Base-by-base conservation (phyloP, 2,329 filamentous ascomycete species). In the Fusarium sp. region DNA sequence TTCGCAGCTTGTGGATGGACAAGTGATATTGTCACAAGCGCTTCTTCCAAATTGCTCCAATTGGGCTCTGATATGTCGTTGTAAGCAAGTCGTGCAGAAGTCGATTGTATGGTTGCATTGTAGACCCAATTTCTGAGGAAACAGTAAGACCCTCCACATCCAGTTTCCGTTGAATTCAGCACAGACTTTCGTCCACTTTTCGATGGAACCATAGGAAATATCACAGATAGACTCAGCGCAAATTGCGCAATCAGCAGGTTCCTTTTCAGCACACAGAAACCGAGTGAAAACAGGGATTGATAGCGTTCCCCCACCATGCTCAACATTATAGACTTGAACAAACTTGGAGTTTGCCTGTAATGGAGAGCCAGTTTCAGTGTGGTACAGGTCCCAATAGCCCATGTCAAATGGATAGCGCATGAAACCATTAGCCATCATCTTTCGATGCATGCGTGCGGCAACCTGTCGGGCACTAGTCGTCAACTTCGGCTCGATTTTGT, bases 81-180 rank as follows among this genome's bases (percentile, higher is more conserved):
- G 43, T 8, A 65, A 14, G 30, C 61, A 65, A 8, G 16, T 10
- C 0, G 46, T 65, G 27, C 64, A 67, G 27, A 67, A 65, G 16
- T 61, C 55, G 16, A 67, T 64, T 5, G 34, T 30, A 40, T 67
- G 64, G 12, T 10, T 53, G 15, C 64, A 67, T 4, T 38, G 20
- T 16, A 24, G 18, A n/a, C 42, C 29, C 8, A 67, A 24, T 22
- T 64, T 67, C 8, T 56, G 42, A 3, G 56, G 61, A 30, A 68
- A 61, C 16, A 52, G 14, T 6, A 67, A 49, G 20, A 67, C 38
- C 24, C 25, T 67, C 64, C 64, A 67, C 32, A 60, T 67, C 64
- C 64, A 67, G n/a, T 67, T 51, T 6, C 60, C 60, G 11, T 53
- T 25, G 27, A 64, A 60, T 2, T 57, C 55, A 1, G 32, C 27